These are phyloP conservation scores for Cladosporium sp. DNA, from an alignment of 2,329 filamentous ascomycete genomes.

Conservation along the genomic window DNA sequence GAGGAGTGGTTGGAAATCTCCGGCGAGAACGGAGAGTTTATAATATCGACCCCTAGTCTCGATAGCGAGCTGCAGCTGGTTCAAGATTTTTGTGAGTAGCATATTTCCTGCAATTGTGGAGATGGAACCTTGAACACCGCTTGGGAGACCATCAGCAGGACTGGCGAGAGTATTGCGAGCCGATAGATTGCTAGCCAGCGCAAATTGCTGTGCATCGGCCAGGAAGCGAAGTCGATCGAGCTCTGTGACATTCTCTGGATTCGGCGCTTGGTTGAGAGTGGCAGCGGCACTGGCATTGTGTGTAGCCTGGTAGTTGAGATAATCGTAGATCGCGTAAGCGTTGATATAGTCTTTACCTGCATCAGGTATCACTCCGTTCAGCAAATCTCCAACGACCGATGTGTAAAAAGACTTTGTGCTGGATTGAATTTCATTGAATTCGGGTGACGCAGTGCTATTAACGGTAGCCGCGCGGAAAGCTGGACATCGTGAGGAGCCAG, in stretches of 20 bases:
- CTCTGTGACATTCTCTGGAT: conserved; percentile 18
- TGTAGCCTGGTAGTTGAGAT: conserved; percentile 49
- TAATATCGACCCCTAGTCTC: conserved; percentile 20
- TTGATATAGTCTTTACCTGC: conserved; percentile 46
- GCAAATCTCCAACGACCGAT: conserved; percentile 39
- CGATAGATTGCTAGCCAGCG: conserved; percentile 44
- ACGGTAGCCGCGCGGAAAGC: conserved; percentile 29
- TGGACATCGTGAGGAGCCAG: conserved; percentile 36
- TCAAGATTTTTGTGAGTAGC: conserved; percentile 32
- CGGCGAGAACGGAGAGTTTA: conserved; percentile 41
- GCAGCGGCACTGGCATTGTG: conserved; percentile 47
- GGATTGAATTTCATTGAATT: conserved; percentile 38
- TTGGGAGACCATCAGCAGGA: background rate
- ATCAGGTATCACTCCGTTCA: conserved; percentile 39
- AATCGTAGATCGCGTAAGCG: conserved; percentile 54
- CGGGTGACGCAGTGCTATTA: conserved; percentile 39
- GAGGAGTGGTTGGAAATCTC: conserved; percentile 46
- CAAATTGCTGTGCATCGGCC: conserved; percentile 45
- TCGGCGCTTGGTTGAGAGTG: background rate
- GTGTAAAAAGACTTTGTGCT: conserved; percentile 44
- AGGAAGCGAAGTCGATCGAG: conserved; percentile 36
- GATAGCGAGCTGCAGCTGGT: conserved; percentile 30
- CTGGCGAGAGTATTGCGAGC: conserved; percentile 22
- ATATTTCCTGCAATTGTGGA: conserved; percentile 36
- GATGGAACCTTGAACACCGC: conserved; percentile 28